A percentile compares a stretch with the other conserved stretches of the same genome.
phyloP scores from a whole-genome alignment of 2,329 filamentous ascomycete genomes.

The Scolecobasidium constrictum region DNA sequence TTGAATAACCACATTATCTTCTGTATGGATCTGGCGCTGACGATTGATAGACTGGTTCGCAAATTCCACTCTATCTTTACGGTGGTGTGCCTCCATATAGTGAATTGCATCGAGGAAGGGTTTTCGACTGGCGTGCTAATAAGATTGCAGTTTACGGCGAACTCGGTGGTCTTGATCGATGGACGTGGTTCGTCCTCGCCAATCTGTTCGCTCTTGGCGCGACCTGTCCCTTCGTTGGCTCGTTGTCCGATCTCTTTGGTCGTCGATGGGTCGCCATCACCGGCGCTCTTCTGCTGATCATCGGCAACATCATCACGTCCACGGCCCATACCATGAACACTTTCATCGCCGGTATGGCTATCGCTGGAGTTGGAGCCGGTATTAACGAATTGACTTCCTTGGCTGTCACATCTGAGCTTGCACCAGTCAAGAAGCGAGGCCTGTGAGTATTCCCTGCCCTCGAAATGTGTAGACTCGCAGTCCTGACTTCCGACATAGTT shows the following conservation, averaged over 20 bases:
- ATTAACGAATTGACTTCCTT: slow-evolving; percentile 59
- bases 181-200: slow-evolving; percentile 43
- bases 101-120: too few relatives aligned
- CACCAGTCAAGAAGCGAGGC: slow-evolving; percentile 52
- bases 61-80: slow-evolving; percentile 44
- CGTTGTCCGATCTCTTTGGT: slow-evolving; percentile 52
- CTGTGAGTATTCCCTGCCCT: too few relatives aligned
- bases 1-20: too few relatives aligned
- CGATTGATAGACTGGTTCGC: slow-evolving; percentile 46
- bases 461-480: too few relatives aligned
- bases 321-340: slow-evolving; percentile 48
- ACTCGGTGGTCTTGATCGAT: slow-evolving; percentile 49
- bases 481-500: too few relatives aligned
- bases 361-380: slow-evolving; percentile 55
- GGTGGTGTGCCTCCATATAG: slow-evolving; percentile 23
- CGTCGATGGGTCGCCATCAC: slow-evolving; percentile 48
- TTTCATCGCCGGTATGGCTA: slow-evolving; percentile 37
- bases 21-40: too few relatives aligned
- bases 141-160: slow-evolving; percentile 50
- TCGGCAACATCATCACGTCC: slow-evolving; percentile 50
- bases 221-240: slow-evolving; percentile 54
- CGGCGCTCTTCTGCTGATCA: slow-evolving; percentile 42
- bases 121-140: too few relatives aligned
- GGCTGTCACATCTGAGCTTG: slow-evolving; percentile 57
- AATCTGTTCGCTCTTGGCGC: slow-evolving; percentile 47